Conservation (phyloP, 495 filamentous ascomycete genomes). For the Collariella sp. region DNA sequence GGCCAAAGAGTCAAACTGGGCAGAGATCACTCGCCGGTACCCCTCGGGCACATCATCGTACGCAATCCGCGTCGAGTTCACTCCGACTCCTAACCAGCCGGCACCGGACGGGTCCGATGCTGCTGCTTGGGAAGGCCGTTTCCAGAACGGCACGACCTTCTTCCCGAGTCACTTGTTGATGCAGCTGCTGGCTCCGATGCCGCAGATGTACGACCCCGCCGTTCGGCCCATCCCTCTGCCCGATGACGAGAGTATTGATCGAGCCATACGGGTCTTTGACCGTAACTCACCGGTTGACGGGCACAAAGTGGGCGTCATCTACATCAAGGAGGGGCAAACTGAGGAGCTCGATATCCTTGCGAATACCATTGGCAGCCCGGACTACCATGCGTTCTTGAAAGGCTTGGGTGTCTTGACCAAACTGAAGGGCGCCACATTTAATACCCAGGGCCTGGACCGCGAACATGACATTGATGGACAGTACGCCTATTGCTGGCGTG, state of each 20-base stretch:
- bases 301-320: constrained; percentile 91
- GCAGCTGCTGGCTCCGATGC: constrained; percentile 67
- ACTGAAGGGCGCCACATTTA: constrained; percentile 75
- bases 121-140: constrained; percentile 32
- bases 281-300: constrained; percentile 85
- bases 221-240: constrained; percentile 70
- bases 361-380: constrained; percentile 71
- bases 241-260: constrained; percentile 68
- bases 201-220: constrained; percentile 45
- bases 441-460: constrained; percentile 86
- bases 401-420: constrained; percentile 71
- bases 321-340: constrained; percentile 75
- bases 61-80: constrained; percentile 63
- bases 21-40: constrained; percentile 73
- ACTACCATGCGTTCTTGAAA: constrained; percentile 76
- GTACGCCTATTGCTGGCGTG: constrained; percentile 84
- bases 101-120: constrained; percentile 37
- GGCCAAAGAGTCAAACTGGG: constrained; percentile 60
- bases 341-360: constrained; percentile 73
- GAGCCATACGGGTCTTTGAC: constrained; percentile 75
- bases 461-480: constrained; percentile 68
- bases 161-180: constrained; percentile 80
- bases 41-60: constrained; percentile 77
- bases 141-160: constrained; percentile 40
- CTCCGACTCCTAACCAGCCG: constrained; percentile 59